Conservation (phyloP, 2,329 filamentous ascomycete genomes). For the Phyllosticta citrichinensis region DNA sequence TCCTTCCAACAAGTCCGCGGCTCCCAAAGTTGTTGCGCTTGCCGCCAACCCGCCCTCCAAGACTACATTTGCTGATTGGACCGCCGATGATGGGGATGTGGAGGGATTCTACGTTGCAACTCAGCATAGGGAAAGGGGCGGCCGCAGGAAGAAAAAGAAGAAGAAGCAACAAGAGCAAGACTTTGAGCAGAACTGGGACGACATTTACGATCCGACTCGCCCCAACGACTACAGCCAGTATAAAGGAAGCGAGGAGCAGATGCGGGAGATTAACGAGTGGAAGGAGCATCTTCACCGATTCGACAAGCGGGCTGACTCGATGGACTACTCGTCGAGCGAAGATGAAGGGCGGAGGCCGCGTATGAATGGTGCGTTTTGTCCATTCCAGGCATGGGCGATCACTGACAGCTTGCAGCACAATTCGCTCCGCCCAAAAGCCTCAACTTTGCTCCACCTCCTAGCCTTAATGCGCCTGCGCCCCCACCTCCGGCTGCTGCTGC, state of each 20-base stretch:
- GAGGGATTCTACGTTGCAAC: constrained; percentile 54
- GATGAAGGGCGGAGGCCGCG: constrained; percentile 35
- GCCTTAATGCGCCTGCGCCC: constrained; percentile 22
- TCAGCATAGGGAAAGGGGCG: constrained; percentile 56
- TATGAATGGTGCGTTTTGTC: constrained; percentile 35
- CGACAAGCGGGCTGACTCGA: constrained; percentile 5
- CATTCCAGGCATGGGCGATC: neutral
- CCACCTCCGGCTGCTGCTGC: constrained; percentile 16
- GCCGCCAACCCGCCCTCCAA: constrained; percentile 44
- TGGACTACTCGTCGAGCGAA: constrained; percentile 31
- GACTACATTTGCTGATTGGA: constrained; percentile 72
- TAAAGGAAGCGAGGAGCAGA: constrained; percentile 71
- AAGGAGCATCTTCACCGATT: constrained; percentile 55
- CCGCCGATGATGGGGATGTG: constrained; percentile 70
- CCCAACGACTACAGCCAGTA: constrained; percentile 83
- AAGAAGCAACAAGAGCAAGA: constrained; percentile 64
- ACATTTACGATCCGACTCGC: constrained; percentile 74
- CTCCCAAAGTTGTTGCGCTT: constrained; percentile 15
- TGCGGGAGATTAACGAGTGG: constrained; percentile 74
- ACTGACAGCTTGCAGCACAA: constrained; percentile 25
- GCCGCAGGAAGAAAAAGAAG: constrained; percentile 48
- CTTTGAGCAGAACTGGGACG: constrained; percentile 68
- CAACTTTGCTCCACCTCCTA: constrained; percentile 42
- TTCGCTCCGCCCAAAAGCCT: constrained; percentile 40
- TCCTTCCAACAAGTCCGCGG: constrained; percentile 7